phyloP scores from a whole-genome alignment of 2,329 filamentous ascomycete species.

The Chalara sp. region DNA sequence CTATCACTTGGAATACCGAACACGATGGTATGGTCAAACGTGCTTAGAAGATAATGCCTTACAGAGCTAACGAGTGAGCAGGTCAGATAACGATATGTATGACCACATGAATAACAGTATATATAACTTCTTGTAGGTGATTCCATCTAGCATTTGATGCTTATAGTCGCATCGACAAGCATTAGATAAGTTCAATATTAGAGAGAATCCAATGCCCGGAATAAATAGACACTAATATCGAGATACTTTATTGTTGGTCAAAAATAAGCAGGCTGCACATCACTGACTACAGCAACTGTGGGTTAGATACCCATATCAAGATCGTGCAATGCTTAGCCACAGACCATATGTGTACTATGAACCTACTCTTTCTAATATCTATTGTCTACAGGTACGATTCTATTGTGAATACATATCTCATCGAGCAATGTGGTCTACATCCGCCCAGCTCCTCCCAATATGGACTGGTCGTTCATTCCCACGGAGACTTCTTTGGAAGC shows the following conservation, averaged over 20 bases:
- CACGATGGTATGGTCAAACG: slow-evolving; percentile 59
- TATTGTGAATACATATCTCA: slow-evolving; percentile 82
- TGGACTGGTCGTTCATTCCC: slow-evolving; percentile 77
- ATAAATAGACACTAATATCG: no score
- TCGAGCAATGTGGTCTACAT: slow-evolving; percentile 66
- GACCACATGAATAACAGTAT: slow-evolving; percentile 87
- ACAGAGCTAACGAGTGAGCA: slow-evolving; percentile 27
- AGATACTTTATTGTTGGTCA: no score
- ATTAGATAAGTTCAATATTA: no score
- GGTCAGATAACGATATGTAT: slow-evolving; percentile 94
- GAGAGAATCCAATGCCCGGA: no score
- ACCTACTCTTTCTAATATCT: not conserved
- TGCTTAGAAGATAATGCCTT: no score
- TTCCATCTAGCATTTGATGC: not conserved
- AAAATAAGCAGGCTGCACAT: no score
- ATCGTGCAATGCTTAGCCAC: not conserved
- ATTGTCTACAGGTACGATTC: slow-evolving; percentile 65
- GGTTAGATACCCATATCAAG: no score
- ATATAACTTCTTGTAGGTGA: slow-evolving; percentile 68
- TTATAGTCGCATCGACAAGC: no score
- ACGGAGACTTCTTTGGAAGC: slow-evolving; percentile 78
- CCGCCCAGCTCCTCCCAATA: slow-evolving; percentile 67
- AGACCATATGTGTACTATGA: not conserved
- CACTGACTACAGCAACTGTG: no score
- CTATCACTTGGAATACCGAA: slow-evolving; percentile 75